Conservation (phyloP, 2,329 filamentous ascomycete genomes). For the Truncatella angustata region DNA sequence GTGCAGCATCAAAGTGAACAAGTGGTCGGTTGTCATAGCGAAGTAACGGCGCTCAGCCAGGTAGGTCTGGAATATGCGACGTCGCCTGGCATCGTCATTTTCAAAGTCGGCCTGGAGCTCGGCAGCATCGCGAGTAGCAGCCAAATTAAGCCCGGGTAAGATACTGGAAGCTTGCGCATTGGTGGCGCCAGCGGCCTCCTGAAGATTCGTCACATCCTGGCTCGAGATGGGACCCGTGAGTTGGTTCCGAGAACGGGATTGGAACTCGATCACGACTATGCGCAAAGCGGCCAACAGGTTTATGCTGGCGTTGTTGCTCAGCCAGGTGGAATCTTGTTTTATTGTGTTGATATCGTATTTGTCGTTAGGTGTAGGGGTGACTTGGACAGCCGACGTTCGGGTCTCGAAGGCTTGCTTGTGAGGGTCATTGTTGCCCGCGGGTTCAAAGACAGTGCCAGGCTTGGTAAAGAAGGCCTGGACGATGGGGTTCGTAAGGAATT, state of each 20-base stretch:
- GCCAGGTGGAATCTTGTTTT: slow-evolving; percentile 82
- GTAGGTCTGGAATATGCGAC: slow-evolving; percentile 69
- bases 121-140: slow-evolving; percentile 49
- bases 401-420: slow-evolving; percentile 75
- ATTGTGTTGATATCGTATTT: slow-evolving; percentile 74
- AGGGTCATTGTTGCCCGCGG: slow-evolving; percentile 44
- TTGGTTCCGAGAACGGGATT: slow-evolving; percentile 71
- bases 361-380: slow-evolving; percentile 64
- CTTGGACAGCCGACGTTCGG: slow-evolving; percentile 83
- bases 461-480: slow-evolving; percentile 67
- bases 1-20: slow-evolving; percentile 49
- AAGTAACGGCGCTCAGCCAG: slow-evolving; percentile 70
- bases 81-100: slow-evolving; percentile 58
- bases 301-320: slow-evolving; percentile 74
- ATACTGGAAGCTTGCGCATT: slow-evolving; percentile 59
- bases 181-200: slow-evolving; percentile 68
- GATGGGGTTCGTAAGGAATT: slow-evolving; percentile 70
- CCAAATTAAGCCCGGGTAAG: slow-evolving; percentile 48
- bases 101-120: slow-evolving; percentile 59
- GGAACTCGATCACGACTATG: slow-evolving; percentile 78
- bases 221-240: slow-evolving; percentile 71
- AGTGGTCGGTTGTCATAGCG: slow-evolving; percentile 60
- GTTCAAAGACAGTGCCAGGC: slow-evolving; percentile 66
- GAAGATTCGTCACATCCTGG: slow-evolving; percentile 74
- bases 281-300: slow-evolving; percentile 82